A percentile compares a stretch with the other conserved stretches of the same genome.
Evolutionary conservation across 2,329 filamentous ascomycete species (phyloP).

Genomic region (Pseudocercospora crystallina): DNA sequence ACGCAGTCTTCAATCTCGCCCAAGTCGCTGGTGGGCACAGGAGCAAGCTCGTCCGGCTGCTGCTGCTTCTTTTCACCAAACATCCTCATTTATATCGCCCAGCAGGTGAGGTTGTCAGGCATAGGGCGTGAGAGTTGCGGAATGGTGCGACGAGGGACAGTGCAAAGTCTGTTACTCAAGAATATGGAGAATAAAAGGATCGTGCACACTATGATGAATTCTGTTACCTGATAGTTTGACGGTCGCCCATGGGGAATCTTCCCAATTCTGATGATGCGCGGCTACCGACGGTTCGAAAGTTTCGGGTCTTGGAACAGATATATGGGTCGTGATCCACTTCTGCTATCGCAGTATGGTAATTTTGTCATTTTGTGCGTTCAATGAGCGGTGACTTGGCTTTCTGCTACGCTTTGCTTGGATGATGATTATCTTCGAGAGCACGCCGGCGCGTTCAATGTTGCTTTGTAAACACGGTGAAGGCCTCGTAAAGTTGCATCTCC

Average conservation of each 20-base stretch:
- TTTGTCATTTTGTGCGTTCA: too few relatives aligned
- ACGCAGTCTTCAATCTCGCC: slow-evolving; percentile 16
- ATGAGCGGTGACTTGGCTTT: too few relatives aligned
- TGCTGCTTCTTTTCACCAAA: slow-evolving; percentile 12
- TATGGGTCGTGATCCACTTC: too few relatives aligned
- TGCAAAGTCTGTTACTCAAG: slow-evolving; percentile 4
- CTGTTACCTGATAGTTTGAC: slow-evolving; percentile 8
- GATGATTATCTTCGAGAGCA: too few relatives aligned
- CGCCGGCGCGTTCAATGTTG: too few relatives aligned
- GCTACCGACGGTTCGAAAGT: too few relatives aligned
- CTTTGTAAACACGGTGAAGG: too few relatives aligned
- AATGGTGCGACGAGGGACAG: slow-evolving; percentile 2
- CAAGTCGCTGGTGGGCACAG: slow-evolving; percentile 15
- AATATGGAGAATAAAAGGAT: slow-evolving; percentile 2
- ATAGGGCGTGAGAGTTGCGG: slow-evolving; percentile 2
- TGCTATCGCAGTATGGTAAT: too few relatives aligned
- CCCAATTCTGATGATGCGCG: too few relatives aligned
- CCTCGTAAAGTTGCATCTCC: too few relatives aligned
- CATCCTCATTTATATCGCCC: not conserved
- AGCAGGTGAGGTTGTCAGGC: not conserved
- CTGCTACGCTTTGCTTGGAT: too few relatives aligned
- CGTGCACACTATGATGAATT: not conserved
- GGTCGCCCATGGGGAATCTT: slow-evolving; percentile 12
- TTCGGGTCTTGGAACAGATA: too few relatives aligned
- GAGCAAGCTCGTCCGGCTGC: slow-evolving; percentile 14